Evolutionary conservation across 768 basidiomycete species (phyloP).

Genomic region (Suillus fuscotomentosus): DNA sequence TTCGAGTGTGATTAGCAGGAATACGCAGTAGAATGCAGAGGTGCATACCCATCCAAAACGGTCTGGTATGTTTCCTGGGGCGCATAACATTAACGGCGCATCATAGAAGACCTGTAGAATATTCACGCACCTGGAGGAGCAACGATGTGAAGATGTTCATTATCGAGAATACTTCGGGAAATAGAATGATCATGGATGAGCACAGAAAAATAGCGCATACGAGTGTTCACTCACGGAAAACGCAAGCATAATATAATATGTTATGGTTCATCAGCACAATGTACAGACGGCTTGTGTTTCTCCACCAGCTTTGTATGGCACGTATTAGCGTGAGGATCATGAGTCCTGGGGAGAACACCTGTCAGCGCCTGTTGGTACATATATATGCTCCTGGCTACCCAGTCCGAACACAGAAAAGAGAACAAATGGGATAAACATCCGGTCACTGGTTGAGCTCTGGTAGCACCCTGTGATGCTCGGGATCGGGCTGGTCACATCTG

Average conservation of each 20-base stretch:
- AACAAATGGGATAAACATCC: neutral
- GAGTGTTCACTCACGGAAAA: neutral
- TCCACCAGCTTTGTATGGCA: neutral
- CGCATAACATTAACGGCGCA: neutral
- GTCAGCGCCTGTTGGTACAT: neutral
- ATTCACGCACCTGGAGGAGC: neutral
- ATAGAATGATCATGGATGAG: neutral
- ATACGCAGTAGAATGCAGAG: too few relatives aligned
- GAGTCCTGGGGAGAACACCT: neutral
- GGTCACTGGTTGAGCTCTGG: neutral
- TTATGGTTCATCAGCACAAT: neutral
- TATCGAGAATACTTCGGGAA: neutral
- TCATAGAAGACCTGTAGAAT: neutral
- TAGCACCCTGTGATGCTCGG: neutral
- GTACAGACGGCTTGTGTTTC: neutral
- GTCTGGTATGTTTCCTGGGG: neutral
- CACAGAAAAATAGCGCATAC: neutral
- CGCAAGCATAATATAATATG: neutral
- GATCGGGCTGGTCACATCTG: neutral
- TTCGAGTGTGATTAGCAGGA: neutral
- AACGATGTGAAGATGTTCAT: neutral
- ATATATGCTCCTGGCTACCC: neutral
- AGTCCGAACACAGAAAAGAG: neutral
- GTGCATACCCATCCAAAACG: neutral
- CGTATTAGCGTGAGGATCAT: neutral